Evolutionary conservation across 2,329 filamentous ascomycete species (phyloP), one percentile per base, ranked within the genome.

Genomic region (Ceratocystis cacaofunesta): DNA sequence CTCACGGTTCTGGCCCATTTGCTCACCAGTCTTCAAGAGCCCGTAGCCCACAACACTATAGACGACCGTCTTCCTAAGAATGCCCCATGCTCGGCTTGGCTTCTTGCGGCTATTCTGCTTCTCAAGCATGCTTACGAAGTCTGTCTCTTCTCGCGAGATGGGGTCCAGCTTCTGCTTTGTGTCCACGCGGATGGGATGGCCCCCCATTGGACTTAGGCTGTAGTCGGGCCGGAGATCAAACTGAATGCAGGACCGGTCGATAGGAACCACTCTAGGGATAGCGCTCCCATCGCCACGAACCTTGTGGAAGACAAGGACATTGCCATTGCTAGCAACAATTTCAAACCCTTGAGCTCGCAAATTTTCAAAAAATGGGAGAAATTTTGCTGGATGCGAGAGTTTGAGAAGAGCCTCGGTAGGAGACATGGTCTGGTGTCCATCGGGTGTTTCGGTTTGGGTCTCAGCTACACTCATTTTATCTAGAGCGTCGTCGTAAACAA

Each of bases 231-330:
- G 61, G 19, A 63, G 46, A 36, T 63, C 61, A 48, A 63, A 32
- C 15, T 50, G 28, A 12, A 63, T 36, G 17, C 44, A 57, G 1
- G 62, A 60, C 8, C 64, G 52, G n/a, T 65, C 60, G 2, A 66
- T 58, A 19, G 62, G 52, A 17, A 57, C 46, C 2, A 60, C 58
- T 17, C 62, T 44, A 1, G 66, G 64, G 1, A 66, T 66, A 1
- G 70, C 69, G 7, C 68, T 68, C 8, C 69, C 66, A 30, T 74
- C 70, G 2, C 74, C 70, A 5, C 78, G 76, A 3, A 82, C 78
- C 73, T 87, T 85, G 68, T 83, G 84, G 71, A 89, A 87, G 3
- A 90, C 79, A 30, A 89, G 77, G 3, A 88, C 77, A 68, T 89
- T 80, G 5, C 80, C 80, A 61, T 78, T 78, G 1, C 85, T 85